phyloP scores from a whole-genome alignment of 495 filamentous ascomycete genomes.

The Penicillium simplicissimum region DNA sequence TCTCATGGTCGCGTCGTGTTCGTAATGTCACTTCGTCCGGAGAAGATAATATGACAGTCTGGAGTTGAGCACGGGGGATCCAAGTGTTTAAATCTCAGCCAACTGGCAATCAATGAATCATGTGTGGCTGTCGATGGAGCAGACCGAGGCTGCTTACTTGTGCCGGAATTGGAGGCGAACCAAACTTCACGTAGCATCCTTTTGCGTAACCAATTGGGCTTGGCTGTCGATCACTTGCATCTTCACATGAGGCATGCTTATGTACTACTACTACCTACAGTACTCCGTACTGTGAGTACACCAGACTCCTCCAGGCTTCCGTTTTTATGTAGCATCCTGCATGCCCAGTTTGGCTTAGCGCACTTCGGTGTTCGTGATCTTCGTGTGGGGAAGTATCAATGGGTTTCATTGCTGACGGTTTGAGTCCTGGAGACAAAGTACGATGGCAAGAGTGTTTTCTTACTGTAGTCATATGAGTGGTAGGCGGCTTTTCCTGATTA shows the following conservation, averaged over 20 bases:
- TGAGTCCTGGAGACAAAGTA: background rate
- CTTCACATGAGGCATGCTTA: conserved; percentile 14
- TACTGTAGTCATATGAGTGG: no score
- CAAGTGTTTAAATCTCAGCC: conserved; percentile 9
- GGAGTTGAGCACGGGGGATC: background rate
- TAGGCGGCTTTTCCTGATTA: no score
- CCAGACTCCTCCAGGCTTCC: no score
- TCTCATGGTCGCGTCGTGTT: conserved; percentile 24
- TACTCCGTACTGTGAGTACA: no score
- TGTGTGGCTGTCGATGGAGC: conserved; percentile 9
- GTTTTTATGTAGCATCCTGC: conserved; percentile 19
- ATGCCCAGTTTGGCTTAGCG: conserved; percentile 23
- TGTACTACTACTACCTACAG: no score
- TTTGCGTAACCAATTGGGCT: conserved; percentile 1
- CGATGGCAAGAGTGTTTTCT: no score
- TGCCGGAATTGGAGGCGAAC: conserved; percentile 3
- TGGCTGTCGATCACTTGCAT: conserved; percentile 20
- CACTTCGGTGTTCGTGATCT: background rate
- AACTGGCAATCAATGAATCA: background rate
- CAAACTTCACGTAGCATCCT: conserved; percentile 1
- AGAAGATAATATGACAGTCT: background rate
- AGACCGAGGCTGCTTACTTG: conserved; percentile 14
- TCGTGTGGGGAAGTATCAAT: background rate
- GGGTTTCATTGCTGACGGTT: no score
- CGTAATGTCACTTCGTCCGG: background rate